A percentile compares a stretch with the other conserved stretches of the same genome.
Evolutionary conservation across 2,329 filamentous ascomycete genomes (phyloP).

Genomic region (Didymella pomorum): DNA sequence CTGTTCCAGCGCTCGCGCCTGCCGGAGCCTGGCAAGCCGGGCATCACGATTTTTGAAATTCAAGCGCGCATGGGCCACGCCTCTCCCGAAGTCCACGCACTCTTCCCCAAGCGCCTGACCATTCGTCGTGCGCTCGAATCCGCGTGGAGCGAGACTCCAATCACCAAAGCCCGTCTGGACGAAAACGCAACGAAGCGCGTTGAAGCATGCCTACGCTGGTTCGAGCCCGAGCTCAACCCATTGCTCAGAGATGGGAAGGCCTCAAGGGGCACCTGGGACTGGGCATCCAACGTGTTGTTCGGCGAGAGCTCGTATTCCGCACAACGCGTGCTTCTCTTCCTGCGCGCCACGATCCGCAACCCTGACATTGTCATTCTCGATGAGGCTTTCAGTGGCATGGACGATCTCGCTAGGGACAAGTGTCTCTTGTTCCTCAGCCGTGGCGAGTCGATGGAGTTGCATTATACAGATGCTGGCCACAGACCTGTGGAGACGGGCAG

Average conservation of each 20-base stretch:
- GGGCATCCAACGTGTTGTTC: conserved; percentile 74
- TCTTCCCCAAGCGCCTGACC: conserved; percentile 82
- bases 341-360: conserved; percentile 60
- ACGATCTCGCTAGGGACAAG: conserved; percentile 75
- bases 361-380: conserved; percentile 61
- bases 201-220: conserved; percentile 76
- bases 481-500: conserved; percentile 58
- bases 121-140: conserved; percentile 80
- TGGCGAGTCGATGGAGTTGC: conserved; percentile 51
- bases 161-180: conserved; percentile 72
- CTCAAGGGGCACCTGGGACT: conserved; percentile 54
- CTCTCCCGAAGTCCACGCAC: conserved; percentile 90
- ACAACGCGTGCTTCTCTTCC: conserved; percentile 84
- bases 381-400: conserved; percentile 61
- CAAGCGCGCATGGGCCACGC: conserved; percentile 91
- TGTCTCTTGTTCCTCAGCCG: conserved; percentile 79
- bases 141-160: conserved; percentile 90
- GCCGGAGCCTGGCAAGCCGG: conserved; percentile 73
- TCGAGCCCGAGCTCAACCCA: conserved; percentile 78
- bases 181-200: conserved; percentile 66
- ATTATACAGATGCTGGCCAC: conserved; percentile 44
- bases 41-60: conserved; percentile 91
- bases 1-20: conserved; percentile 85
- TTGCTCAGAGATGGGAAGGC: conserved; percentile 18
- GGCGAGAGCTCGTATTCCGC: conserved; percentile 79